A percentile compares a stretch with the other conserved stretches of the same genome.
These are phyloP conservation scores for Pseudocercospora macadamiae DNA, from an alignment of 2,329 filamentous ascomycete species.

Conservation along the genomic window DNA sequence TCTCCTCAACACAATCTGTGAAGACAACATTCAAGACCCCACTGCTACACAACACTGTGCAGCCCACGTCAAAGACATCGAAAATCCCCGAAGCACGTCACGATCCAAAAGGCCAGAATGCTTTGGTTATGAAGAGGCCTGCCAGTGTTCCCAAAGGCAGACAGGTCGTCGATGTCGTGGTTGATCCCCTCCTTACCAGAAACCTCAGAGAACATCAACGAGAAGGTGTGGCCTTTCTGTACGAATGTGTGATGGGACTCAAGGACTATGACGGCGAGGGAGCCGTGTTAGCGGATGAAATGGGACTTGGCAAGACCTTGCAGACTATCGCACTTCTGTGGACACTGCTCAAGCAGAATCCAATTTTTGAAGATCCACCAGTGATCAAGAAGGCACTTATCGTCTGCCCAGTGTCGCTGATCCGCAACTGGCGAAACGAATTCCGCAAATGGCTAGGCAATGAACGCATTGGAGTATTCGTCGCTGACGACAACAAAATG, in stretches of 20 bases:
- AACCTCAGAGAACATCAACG: slow-evolving; percentile 69
- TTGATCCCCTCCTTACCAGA: slow-evolving; percentile 67
- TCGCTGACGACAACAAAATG: slow-evolving; percentile 60
- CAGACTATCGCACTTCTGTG: slow-evolving; percentile 73
- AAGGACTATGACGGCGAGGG: slow-evolving; percentile 67
- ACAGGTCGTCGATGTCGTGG: slow-evolving; percentile 70
- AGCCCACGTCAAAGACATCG: slow-evolving; percentile 46
- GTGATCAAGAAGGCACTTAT: slow-evolving; percentile 72
- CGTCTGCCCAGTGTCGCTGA: slow-evolving; percentile 72
- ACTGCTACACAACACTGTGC: slow-evolving; percentile 53
- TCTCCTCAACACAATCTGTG: slow-evolving; percentile 44
- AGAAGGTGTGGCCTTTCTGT: slow-evolving; percentile 70
- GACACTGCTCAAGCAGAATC: slow-evolving; percentile 74
- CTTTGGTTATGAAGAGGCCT: slow-evolving; percentile 69
- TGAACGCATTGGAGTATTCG: slow-evolving; percentile 69
- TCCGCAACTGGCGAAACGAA: slow-evolving; percentile 72
- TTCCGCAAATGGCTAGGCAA: slow-evolving; percentile 75
- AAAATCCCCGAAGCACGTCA: slow-evolving; percentile 64
- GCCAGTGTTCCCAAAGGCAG: slow-evolving; percentile 60
- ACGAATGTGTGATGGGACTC: slow-evolving; percentile 77
- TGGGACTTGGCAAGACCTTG: slow-evolving; percentile 74
- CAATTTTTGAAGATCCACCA: slow-evolving; percentile 60
- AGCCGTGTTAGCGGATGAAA: slow-evolving; percentile 73
- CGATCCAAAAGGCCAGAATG: slow-evolving; percentile 61
- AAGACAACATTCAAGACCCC: slow-evolving; percentile 61